These are phyloP conservation scores for Saccharomycopsis schoenii DNA, from an alignment of 805 yeast genomes.

Conservation along the genomic window DNA sequence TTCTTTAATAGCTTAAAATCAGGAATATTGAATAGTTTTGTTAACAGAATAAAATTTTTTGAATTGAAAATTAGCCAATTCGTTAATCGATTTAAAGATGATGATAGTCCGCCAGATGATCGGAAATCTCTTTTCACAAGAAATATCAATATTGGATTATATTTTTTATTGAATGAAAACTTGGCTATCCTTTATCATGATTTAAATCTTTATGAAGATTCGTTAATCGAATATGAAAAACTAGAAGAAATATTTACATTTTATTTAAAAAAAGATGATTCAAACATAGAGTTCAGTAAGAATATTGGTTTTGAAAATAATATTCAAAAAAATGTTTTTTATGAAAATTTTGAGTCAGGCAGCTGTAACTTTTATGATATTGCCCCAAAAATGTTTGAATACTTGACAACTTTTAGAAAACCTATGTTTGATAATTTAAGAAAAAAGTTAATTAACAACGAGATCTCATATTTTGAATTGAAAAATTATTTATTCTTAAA, in stretches of 20 bases:
- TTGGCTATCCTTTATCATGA: conserved; percentile 44
- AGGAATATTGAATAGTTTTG: conserved; percentile 44
- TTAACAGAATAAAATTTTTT: conserved; percentile 34
- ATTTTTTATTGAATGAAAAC: conserved; percentile 37
- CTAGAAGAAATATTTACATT: conserved; percentile 29
- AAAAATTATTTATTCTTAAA: conserved; percentile 29
- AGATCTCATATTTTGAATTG: conserved; percentile 21
- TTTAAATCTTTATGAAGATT: conserved; percentile 51
- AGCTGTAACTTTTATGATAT: conserved; percentile 10
- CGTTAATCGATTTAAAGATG: conserved; percentile 10
- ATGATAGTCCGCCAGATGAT: conserved; percentile 7
- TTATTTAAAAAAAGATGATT: conserved; percentile 13
- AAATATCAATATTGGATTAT: conserved; percentile 37
- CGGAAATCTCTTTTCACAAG: conserved; percentile 21
- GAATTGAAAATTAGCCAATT: conserved; percentile 32
- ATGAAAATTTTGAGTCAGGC: conserved; percentile 12
- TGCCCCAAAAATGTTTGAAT: conserved; percentile 12
- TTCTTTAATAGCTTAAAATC: conserved; percentile 37
- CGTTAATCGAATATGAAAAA: conserved; percentile 42
- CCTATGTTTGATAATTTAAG: conserved; percentile 11
- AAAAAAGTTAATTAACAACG: conserved; percentile 11
- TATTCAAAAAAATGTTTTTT: conserved; percentile 13
- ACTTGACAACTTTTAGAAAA: conserved; percentile 10
- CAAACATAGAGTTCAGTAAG: conserved; percentile 2
- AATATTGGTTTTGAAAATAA: conserved; percentile 14